Evolutionary conservation across 106 monocot species (phyloP), one percentile per base, ranked within the genome.

Genomic region (Dioscorea alata): DNA sequence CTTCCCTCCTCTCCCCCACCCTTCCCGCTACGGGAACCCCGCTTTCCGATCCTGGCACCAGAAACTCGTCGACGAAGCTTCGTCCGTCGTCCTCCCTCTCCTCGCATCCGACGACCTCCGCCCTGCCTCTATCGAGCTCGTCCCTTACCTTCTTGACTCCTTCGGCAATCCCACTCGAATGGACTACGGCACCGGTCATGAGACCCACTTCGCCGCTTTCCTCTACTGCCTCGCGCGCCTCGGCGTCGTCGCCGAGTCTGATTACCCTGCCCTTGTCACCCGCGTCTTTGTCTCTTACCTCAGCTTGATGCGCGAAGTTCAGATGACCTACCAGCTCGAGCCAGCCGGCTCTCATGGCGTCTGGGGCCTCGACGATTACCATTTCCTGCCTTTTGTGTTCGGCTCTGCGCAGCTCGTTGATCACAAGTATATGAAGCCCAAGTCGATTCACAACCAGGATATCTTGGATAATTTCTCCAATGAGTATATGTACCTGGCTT

Each of bases 391-490:
- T 0, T 99, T 93, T 63, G 77, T 92, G 2, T 99, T 99, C 56
- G 99, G 99, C 6, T 80, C 97, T 0, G 90, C 92, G 7, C 99
- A 99, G 87, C 71, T 99, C 17, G 72, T 99, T 12, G 97, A 91
- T 74, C 97, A 99, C 69, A 99, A 92, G 77, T 90, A 99, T 71
- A 99, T 99, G 92, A 99, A 93, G 63, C 99, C 99, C 49, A 99
- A 93, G 66, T 92, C 92, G 8, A 93, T 99, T 20, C 99, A 92
- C 25, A 99, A 99, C 64, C 80, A 78, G 23, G 99, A 99, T 77
- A 92, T 99, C 48, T 20, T 93, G 60, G 99, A 93, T 14, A 99
- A 90, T 71, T 99, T 99, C 61, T 76, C 84, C 8, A 57, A 71
- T 16, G 99, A 99, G 61, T 99, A 93, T 28, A 85, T 92, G 87